A percentile compares a stretch with the other conserved stretches of the same genome.
Evolutionary conservation across 305 asterid genomes (phyloP).

Genomic region (Fraxinus angustifolia): DNA sequence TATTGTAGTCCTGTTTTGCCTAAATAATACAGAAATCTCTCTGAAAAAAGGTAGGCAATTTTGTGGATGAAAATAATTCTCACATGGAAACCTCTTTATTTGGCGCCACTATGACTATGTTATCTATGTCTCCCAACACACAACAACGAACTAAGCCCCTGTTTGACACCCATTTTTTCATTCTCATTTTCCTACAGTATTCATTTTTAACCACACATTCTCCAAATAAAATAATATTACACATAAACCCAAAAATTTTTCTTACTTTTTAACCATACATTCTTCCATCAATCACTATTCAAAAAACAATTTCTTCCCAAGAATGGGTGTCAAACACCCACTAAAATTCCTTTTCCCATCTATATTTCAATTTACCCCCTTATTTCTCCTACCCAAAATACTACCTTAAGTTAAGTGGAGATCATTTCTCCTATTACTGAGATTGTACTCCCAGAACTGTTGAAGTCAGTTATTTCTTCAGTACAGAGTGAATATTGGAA

Average conservation of each 20-base stretch:
- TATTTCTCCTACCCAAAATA: constrained; percentile 17
- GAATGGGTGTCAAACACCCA: too few species aligned
- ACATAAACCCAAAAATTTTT: too few species aligned
- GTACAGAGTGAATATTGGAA: constrained; percentile 5
- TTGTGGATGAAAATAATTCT: constrained; percentile 47
- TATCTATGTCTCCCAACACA: constrained; percentile 33
- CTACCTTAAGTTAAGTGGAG: neutral
- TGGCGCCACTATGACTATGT: neutral
- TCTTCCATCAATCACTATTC: too few species aligned
- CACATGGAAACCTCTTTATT: constrained; percentile 29
- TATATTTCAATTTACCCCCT: constrained; percentile 14
- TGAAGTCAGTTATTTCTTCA: neutral
- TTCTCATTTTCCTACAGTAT: too few species aligned
- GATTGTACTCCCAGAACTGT: constrained; percentile 16
- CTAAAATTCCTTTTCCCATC: constrained; percentile 3
- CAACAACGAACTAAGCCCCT: constrained; percentile 1
- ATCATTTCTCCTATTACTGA: constrained; percentile 2
- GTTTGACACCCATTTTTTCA: too few species aligned
- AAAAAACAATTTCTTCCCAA: too few species aligned
- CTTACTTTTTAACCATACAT: too few species aligned
- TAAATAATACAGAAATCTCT: neutral
- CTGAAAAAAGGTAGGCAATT: constrained; percentile 25
- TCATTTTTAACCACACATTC: too few species aligned
- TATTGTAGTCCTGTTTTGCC: neutral
- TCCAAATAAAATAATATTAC: too few species aligned